These are phyloP conservation scores for Coemansia nantahalensis DNA, from an alignment of 192 early-diverging fungal species.

Conservation along the genomic window DNA sequence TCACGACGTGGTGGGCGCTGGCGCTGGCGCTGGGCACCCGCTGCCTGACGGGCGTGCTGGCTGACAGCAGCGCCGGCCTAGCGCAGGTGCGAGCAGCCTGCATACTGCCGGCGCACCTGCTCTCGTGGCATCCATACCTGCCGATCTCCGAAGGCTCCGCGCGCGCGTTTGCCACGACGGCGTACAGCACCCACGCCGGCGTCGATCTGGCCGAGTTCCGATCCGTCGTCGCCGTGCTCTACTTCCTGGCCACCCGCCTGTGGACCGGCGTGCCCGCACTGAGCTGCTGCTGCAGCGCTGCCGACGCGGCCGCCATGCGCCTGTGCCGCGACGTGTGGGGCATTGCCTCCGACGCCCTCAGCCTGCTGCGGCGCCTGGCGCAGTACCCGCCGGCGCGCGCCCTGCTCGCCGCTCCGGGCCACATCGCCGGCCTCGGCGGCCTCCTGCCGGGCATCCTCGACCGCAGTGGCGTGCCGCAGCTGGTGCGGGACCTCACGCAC, in stretches of 20 bases:
- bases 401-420: constrained; percentile 6
- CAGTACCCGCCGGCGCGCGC: constrained; percentile 4
- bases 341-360: constrained; percentile 21
- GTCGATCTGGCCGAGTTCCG: constrained; percentile 1
- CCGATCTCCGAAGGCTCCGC: constrained; percentile 4
- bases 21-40: constrained; percentile 18
- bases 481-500: neutral
- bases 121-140: constrained; percentile 30
- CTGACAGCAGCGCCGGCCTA: neutral
- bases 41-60: constrained; percentile 8
- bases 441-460: constrained; percentile 3
- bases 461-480: neutral
- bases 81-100: constrained; percentile 9
- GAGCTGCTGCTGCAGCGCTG: neutral
- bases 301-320: neutral
- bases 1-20: constrained; percentile 30
- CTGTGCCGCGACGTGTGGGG: constrained; percentile 32
- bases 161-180: neutral
- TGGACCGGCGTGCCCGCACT: constrained; percentile 13
- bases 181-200: neutral
- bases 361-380: constrained; percentile 17
- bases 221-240: constrained; percentile 19
- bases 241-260: constrained; percentile 25
- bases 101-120: constrained; percentile 24
- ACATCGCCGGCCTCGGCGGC: constrained; percentile 8